A percentile compares a stretch with the other conserved stretches of the same genome.
Evolutionary conservation across 768 basidiomycete species (phyloP).

Genomic region (Piloderma croceum): DNA sequence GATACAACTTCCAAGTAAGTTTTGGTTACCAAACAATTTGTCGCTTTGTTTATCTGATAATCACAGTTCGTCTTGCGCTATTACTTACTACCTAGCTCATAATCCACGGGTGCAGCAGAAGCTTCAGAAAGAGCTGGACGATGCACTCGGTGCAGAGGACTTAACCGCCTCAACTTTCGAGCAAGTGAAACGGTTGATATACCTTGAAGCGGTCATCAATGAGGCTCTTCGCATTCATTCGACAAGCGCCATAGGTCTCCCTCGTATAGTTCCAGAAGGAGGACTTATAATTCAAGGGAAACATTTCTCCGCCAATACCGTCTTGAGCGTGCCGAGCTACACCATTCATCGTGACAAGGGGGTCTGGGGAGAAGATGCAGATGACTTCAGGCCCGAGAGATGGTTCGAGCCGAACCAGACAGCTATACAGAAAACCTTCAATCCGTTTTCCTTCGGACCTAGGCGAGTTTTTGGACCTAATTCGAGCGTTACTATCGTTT

Average conservation of each 20-base stretch:
- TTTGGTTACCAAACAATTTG: constrained; percentile 1
- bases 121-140: constrained; percentile 71
- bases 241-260: constrained; percentile 78
- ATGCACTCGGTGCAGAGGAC: constrained; percentile 57
- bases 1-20: constrained; percentile 91
- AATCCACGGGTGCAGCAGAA: constrained; percentile 61
- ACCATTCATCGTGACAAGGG: constrained; percentile 69
- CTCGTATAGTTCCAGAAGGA: constrained; percentile 69
- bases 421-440: constrained; percentile 65
- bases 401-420: constrained; percentile 72
- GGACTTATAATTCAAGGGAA: constrained; percentile 47
- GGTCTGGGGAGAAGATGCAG: constrained; percentile 77
- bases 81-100: constrained; percentile 75
- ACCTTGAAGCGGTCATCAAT: constrained; percentile 83
- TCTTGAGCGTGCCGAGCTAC: constrained; percentile 77
- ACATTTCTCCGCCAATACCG: constrained; percentile 66
- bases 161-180: constrained; percentile 59
- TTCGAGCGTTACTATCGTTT: background rate
- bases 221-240: constrained; percentile 83
- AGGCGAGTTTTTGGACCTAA: constrained; percentile 38
- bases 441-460: constrained; percentile 82
- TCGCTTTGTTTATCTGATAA: no score
- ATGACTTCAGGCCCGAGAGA: constrained; percentile 73
- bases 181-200: constrained; percentile 67
- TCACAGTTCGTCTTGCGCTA: constrained; percentile 79